A percentile compares a stretch with the other conserved stretches of the same genome.
Evolutionary conservation across 441 rosid genomes (phyloP).

Genomic region (Erysimum cheiri): DNA sequence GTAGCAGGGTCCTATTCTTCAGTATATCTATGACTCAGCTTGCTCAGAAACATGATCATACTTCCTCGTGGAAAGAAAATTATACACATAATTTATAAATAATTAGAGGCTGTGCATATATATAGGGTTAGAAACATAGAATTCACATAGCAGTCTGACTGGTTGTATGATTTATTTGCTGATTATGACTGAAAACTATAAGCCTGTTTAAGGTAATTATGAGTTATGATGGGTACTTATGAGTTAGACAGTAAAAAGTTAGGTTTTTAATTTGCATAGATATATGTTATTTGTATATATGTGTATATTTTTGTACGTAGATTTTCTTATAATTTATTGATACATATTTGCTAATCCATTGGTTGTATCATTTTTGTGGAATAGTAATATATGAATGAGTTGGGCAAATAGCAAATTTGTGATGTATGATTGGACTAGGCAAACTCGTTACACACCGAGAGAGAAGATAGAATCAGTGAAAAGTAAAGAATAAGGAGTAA

Average conservation of each 20-base stretch:
- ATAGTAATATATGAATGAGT: not conserved
- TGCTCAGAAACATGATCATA: not conserved
- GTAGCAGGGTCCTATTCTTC: slow-evolving; percentile 2
- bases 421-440: slow-evolving; percentile 1
- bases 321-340: not conserved
- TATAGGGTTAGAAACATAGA: not conserved
- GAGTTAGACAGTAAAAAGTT: not conserved
- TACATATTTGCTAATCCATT: not conserved
- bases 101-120: not conserved
- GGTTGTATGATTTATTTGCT: not conserved
- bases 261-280: not conserved
- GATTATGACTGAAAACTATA: not conserved
- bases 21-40: slow-evolving; percentile 13
- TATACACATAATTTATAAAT: not conserved
- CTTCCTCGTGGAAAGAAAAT: not conserved
- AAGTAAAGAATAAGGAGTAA: slow-evolving; percentile 29
- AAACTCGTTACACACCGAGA: not conserved
- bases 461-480: slow-evolving; percentile 5
- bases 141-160: not conserved
- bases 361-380: not conserved
- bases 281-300: not conserved
- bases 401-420: not conserved
- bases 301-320: not conserved
- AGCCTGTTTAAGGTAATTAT: not conserved
- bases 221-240: slow-evolving; percentile 6